Evolutionary conservation across 2,329 filamentous ascomycete species (phyloP), one percentile per base, ranked within the genome.

Genomic region (Zalaria obscura): DNA sequence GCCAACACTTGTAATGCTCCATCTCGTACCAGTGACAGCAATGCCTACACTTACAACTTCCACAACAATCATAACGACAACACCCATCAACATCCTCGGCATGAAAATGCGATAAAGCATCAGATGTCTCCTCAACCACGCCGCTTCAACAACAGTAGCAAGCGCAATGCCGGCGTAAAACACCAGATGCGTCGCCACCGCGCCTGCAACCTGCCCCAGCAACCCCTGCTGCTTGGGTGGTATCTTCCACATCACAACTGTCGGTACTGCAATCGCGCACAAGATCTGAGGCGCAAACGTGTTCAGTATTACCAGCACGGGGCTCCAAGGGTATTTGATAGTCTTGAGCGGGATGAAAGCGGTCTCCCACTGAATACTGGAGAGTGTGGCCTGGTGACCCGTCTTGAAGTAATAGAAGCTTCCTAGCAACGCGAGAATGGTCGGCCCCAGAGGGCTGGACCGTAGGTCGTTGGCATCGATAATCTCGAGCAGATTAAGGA

Each of bases 321-420:
- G 88, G 0, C 78, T 83, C 83, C 84, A 95, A 1, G 91, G 91
- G 62, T 98, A 95, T 43, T 76, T 75, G 48, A 98, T 76, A 4
- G 75, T 76, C 44, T 80, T 77, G 5, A 96, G 72, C 0, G 89
- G 83, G 50, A 98, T 84, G 63, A 98, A 98, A 3, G 87, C 89
- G 18, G 77, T 76, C 64, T 98, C 91, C 91, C 91, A 98, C 57
- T 98, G 91, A 55, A 98, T 89, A 49, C 78, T 84, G 50, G 80
- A 75, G 25, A 94, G 73, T 0, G 79, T 82, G 8, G 89, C 89
- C 63, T 96, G 89, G 61, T 98, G 91, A 46, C 91, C 91, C 0
- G 91, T 98, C 58, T 93, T 95, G 76, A 98, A 98, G 68, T 80
- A 98, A 67, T 95, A 80, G 62, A 89, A 93, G 54, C 83, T 86